These are phyloP conservation scores for Fremontodendron californicum DNA, from an alignment of 345 rosid genomes.

Conservation along the genomic window DNA sequence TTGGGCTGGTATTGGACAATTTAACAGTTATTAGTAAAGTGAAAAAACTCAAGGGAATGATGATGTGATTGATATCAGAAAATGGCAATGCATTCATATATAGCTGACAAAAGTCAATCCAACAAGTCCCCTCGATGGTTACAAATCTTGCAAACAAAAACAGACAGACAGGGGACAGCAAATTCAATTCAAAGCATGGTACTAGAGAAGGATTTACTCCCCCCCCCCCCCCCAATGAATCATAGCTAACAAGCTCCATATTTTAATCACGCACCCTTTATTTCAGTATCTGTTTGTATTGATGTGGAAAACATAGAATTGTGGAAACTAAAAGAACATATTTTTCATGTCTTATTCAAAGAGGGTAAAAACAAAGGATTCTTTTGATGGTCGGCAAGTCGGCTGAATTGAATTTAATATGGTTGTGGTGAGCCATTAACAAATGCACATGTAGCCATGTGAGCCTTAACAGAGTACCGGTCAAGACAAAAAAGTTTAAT, in stretches of 20 bases:
- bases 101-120: not conserved
- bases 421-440: conserved; percentile 1
- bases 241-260: not conserved
- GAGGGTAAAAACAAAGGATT: not conserved
- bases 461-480: not conserved
- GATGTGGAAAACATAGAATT: not conserved
- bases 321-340: not conserved
- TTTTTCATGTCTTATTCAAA: conserved; percentile 2
- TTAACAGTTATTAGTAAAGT: not conserved
- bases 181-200: conserved; percentile 1
- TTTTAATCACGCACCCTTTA: not conserved
- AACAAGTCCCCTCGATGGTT: conserved; percentile 14
- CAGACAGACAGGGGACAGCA: conserved; percentile 5
- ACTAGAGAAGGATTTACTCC: no score
- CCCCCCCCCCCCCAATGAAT: not conserved
- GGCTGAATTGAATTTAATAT: conserved; percentile 12
- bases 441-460: conserved; percentile 22
- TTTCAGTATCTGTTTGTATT: not conserved
- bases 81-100: not conserved
- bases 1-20: no score
- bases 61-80: conserved; percentile 10
- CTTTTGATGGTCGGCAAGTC: conserved; percentile 1
- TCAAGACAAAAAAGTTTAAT: not conserved
- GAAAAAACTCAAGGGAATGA: not conserved
- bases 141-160: not conserved